A percentile compares a stretch with the other conserved stretches of the same genome.
These are phyloP conservation scores for Gossypium anomalum DNA, from an alignment of 345 rosid genomes.

Conservation along the genomic window DNA sequence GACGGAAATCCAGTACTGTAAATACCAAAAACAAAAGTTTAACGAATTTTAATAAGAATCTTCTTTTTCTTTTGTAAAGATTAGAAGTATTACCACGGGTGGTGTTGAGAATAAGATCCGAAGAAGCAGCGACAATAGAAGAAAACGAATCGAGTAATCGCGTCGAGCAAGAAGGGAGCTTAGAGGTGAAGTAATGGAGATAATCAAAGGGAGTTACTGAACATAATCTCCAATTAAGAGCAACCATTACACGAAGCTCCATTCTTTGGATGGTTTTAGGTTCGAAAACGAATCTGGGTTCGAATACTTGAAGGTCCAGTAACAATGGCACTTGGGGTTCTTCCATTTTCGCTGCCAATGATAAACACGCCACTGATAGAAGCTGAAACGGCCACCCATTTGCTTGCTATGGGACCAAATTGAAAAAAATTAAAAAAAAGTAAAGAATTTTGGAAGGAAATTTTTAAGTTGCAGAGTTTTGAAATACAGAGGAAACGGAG, in stretches of 20 bases:
- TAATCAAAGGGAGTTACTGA: constrained; percentile 56
- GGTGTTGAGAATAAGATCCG: constrained; percentile 53
- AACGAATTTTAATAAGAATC: too few species aligned
- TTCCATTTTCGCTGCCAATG: constrained; percentile 67
- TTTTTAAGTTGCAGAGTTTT: not conserved
- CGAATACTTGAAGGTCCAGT: constrained; percentile 47
- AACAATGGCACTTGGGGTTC: constrained; percentile 46
- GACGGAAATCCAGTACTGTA: not conserved
- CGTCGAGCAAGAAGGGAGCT: constrained; percentile 27
- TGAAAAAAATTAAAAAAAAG: not conserved
- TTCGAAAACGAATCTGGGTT: constrained; percentile 50
- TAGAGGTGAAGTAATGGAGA: constrained; percentile 40
- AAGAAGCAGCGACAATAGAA: constrained; percentile 28
- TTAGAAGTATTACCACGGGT: constrained; percentile 40
- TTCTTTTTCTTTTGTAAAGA: too few species aligned
- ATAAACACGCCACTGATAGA: constrained; percentile 61
- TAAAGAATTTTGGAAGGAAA: not conserved
- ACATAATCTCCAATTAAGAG: constrained; percentile 49
- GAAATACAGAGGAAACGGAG: not conserved
- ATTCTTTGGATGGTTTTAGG: constrained; percentile 51
- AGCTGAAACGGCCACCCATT: constrained; percentile 64
- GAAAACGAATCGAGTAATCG: constrained; percentile 4
- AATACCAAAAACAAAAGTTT: not conserved
- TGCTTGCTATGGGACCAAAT: constrained; percentile 18
- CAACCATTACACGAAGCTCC: constrained; percentile 53